A percentile compares a stretch with the other conserved stretches of the same genome.
Conservation (phyloP, 352 stramenopile species). For the Globisporangium irregulare region DNA sequence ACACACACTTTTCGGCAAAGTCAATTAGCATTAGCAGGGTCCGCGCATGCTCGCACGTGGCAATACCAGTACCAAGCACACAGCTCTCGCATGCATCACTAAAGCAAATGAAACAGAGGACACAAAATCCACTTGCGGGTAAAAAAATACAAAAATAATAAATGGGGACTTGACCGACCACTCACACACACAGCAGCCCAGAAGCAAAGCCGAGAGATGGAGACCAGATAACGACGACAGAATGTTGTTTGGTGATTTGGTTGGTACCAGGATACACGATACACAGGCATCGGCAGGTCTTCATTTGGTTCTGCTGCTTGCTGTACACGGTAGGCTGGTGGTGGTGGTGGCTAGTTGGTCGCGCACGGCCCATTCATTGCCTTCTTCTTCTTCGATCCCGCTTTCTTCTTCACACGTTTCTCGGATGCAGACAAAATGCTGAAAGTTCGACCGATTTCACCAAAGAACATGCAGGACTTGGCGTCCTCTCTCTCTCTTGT, state of each 20-base stretch:
- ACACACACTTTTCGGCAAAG: not conserved
- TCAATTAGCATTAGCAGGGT: slow-evolving; percentile 9
- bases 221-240: slow-evolving; percentile 4
- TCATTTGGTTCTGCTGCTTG: slow-evolving; percentile 2
- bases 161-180: slow-evolving; percentile 10
- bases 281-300: slow-evolving; percentile 1
- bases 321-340: not conserved
- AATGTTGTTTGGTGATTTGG: slow-evolving; percentile 4
- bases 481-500: slow-evolving; percentile 2
- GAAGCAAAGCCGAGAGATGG: not conserved
- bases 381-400: not conserved
- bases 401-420: slow-evolving; percentile 4
- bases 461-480: slow-evolving; percentile 12
- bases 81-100: not conserved
- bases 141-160: slow-evolving; percentile 10
- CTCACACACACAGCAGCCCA: slow-evolving; percentile 1
- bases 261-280: not conserved
- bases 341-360: not conserved
- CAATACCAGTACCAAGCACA: not conserved
- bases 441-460: slow-evolving; percentile 13
- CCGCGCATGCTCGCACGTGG: not conserved
- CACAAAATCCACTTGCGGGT: slow-evolving; percentile 4
- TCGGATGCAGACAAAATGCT: slow-evolving; percentile 12
- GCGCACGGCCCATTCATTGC: slow-evolving; percentile 4
- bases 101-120: slow-evolving; percentile 5